Evolutionary conservation across 345 rosid genomes (phyloP), one percentile per base, ranked within the genome.

Genomic region (Eucalyptus grandis): DNA sequence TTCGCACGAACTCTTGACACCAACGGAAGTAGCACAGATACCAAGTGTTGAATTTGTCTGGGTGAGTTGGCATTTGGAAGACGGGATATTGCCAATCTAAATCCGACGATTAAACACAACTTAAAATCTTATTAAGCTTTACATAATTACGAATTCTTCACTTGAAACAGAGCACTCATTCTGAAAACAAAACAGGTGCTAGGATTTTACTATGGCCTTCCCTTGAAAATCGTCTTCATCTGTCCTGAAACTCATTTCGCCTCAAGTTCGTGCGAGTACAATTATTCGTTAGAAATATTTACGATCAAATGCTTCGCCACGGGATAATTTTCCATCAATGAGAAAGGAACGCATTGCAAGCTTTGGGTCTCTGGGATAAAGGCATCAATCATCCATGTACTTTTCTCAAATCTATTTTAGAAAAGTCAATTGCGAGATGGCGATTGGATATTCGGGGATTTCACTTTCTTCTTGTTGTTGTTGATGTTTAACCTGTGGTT

Each of bases 21-120:
- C 72, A 30, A 65, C 72, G 9, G 19, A 65, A 65, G 31, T 65
- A 31, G 72, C 72, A 65, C 19, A 15, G 19, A 65, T n/a, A n/a
- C 37, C 37, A 15, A n/a, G 72, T 30, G 72, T 30, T 65, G 72
- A 65, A 65, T 37, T 65, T 65, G 72, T n/a, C 72, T 14, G 17
- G 72, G 4, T 60, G 31, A 0, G 67, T 60, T 27, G 67, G 31
- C 67, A 60, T 60, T 27, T 60, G 31, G 67, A 60, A 27, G 7
- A 60, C 15, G 14, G 31, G 67, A 0, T 27, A 13, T 60, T 65
- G 0, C 19, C 72, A 0, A 65, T 65, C 37, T 4, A 4, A 65
- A 30, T 65, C 9, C 3, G 19, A 14, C 4, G 34, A n/a, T 9
- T 4, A 17, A 65, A 65, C 4, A 15, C 37, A 30, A 13, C 34